Evolutionary conservation across 805 yeast genomes (phyloP), one percentile per base, ranked within the genome.

Genomic region (Cyberlindnera suaveolens): DNA sequence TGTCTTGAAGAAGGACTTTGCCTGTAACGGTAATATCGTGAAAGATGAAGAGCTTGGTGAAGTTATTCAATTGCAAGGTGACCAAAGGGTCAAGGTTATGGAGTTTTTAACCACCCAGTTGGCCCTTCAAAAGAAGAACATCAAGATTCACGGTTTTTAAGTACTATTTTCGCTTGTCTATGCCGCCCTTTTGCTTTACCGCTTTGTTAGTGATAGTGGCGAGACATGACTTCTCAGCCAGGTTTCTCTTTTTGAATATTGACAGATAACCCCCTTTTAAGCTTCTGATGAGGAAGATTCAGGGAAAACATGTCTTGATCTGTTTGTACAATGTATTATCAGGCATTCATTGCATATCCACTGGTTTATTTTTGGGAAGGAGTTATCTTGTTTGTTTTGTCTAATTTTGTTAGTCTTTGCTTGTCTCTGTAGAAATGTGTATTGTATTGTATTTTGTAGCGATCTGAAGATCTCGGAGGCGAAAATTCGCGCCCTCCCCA

Each of bases 1-100:
- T 68, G 96, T 88, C 47, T 75, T 91, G 63, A 91, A 93, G 80
- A 93, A 93, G 70, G 98, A 93, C 66, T 91, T 93, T 66, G 99
- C 97, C 54, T 93, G 98, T 72, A 91, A 91, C 69, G 99, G 99
- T 68, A 91, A 90, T 72, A 87, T 91, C 62, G 97, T 89, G 67
- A 89, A 88, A 67, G 98, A 91, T 69, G 87, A 82, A 39, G 97
- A 91, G 64, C 77, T 89, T 70, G 99, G 98, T 51, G 96, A 91
- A 63, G 93, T 91, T 60, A 89, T 91, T 60, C 99, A 91, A 76
- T 75, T 91, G 67, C 98, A 93, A 75, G 99, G 99, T 68, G 99
- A 91, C 66, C 99, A 91, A 75, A 87, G 99, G 75, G 85, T 88
- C 53, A 91, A 91, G 68, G 96, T 91, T 50, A 80, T 85, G 75